Conservation (phyloP, 2,329 filamentous ascomycete genomes). For the Pseudogymnoascus sp. region DNA sequence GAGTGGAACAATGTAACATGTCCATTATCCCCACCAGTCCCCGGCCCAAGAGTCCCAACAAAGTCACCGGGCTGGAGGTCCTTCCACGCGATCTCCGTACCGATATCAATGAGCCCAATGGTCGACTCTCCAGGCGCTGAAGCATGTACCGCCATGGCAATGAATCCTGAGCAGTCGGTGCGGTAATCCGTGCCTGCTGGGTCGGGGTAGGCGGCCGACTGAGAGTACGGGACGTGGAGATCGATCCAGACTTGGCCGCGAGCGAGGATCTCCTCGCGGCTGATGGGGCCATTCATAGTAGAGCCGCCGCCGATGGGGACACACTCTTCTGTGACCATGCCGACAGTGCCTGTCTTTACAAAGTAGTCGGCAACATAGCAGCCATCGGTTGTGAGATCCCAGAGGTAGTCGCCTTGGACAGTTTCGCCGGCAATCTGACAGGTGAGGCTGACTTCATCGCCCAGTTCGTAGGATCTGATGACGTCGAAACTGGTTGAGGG, state of each 20-base stretch:
- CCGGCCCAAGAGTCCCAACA: not conserved
- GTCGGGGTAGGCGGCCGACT: not conserved
- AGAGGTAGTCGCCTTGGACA: slow-evolving; percentile 11
- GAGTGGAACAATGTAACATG: not conserved
- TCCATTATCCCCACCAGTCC: not conserved
- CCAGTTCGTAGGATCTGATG: slow-evolving; percentile 10
- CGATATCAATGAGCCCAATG: not conserved
- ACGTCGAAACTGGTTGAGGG: slow-evolving; percentile 8
- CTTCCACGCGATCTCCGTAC: not conserved
- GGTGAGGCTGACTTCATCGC: slow-evolving; percentile 11
- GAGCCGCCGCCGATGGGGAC: not conserved
- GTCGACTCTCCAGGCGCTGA: slow-evolving; percentile 1
- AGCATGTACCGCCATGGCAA: not conserved
- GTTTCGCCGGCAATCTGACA: slow-evolving; percentile 11
- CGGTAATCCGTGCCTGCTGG: not conserved
- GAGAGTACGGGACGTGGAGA: not conserved
- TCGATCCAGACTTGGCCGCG: slow-evolving; percentile 4
- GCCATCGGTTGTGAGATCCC: slow-evolving; percentile 13
- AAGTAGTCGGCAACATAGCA: slow-evolving; percentile 15
- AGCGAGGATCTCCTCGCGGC: slow-evolving; percentile 1
- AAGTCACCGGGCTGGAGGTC: slow-evolving; percentile 1
- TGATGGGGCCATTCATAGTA: not conserved
- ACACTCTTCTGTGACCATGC: slow-evolving; percentile 7
- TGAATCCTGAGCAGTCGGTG: slow-evolving; percentile 3
- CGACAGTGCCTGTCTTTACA: slow-evolving; percentile 11